Percentiles rank a stretch among this genome's conserved stretches.
Evolutionary conservation across 768 basidiomycete genomes (phyloP).

Genomic region (Suillus discolor): DNA sequence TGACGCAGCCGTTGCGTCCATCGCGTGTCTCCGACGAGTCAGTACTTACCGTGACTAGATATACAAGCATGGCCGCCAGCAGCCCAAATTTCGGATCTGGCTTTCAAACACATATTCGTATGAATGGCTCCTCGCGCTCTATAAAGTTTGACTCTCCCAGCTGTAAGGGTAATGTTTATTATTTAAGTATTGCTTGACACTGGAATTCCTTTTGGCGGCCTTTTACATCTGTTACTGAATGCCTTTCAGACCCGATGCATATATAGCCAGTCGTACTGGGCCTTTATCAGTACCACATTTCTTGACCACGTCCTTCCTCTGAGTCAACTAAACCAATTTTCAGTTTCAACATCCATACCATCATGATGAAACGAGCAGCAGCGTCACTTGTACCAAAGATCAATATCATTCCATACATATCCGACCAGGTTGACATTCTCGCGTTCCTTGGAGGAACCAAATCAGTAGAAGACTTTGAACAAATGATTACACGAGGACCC

Average conservation of each 20-base stretch:
- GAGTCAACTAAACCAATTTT: neutral
- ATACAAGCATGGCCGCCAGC: too few species aligned
- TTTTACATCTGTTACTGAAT: neutral
- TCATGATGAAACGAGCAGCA: neutral
- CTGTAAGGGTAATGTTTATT: neutral
- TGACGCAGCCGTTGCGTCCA: too few species aligned
- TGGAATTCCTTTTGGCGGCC: neutral
- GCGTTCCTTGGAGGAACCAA: conserved; percentile 10
- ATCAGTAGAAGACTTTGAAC: conserved; percentile 29
- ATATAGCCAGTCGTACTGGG: neutral
- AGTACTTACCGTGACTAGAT: too few species aligned
- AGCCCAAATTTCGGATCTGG: neutral
- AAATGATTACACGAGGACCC: conserved; percentile 29
- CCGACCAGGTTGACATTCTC: neutral
- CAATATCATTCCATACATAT: neutral
- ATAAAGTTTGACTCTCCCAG: neutral
- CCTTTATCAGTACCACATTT: neutral
- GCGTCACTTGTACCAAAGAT: neutral
- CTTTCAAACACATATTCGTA: neutral
- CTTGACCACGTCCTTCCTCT: neutral
- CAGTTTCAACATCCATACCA: neutral
- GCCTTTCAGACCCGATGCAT: neutral
- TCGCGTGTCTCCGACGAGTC: too few species aligned
- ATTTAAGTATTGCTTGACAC: neutral
- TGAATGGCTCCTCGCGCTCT: neutral